A percentile compares a stretch with the other conserved stretches of the same genome.
phyloP scores from a whole-genome alignment of 2,329 filamentous ascomycete species.

The Penicillium sp. region DNA sequence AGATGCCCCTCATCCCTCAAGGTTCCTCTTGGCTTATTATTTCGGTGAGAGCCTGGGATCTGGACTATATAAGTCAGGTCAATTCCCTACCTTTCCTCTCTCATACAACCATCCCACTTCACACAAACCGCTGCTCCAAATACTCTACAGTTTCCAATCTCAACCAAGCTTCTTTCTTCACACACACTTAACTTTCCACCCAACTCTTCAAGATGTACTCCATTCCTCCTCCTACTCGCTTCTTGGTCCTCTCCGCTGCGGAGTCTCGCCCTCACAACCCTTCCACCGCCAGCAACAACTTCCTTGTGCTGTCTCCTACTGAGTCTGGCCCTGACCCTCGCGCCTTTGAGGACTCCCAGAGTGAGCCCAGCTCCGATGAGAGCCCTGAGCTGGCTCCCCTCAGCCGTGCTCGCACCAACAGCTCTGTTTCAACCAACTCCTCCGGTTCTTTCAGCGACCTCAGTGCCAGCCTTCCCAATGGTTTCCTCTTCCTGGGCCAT shows the following conservation, averaged over 20 bases:
- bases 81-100: slow-evolving; percentile 11
- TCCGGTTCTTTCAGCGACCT: slow-evolving; percentile 16
- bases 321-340: slow-evolving; percentile 30
- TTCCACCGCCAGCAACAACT: slow-evolving; percentile 15
- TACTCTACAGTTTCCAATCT: slow-evolving; percentile 3
- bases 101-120: neutral
- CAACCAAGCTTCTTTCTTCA: slow-evolving; percentile 3
- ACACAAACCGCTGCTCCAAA: neutral
- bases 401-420: slow-evolving; percentile 27
- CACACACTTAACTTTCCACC: neutral
- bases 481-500: slow-evolving; percentile 33
- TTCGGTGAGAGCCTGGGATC: slow-evolving; percentile 10
- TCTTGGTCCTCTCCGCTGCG: slow-evolving; percentile 31
- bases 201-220: slow-evolving; percentile 31
- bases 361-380: slow-evolving; percentile 11
- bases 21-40: slow-evolving; percentile 22
- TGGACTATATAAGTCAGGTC: slow-evolving; percentile 31
- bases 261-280: slow-evolving; percentile 21
- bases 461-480: slow-evolving; percentile 19
- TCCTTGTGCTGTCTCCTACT: slow-evolving; percentile 32
- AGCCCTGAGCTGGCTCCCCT: slow-evolving; percentile 11
- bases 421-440: slow-evolving; percentile 28
- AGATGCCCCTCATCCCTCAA: slow-evolving; percentile 27
- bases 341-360: slow-evolving; percentile 18
- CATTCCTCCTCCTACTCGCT: slow-evolving; percentile 31